Conservation (phyloP, 768 basidiomycete genomes). For the Galerina marginata region DNA sequence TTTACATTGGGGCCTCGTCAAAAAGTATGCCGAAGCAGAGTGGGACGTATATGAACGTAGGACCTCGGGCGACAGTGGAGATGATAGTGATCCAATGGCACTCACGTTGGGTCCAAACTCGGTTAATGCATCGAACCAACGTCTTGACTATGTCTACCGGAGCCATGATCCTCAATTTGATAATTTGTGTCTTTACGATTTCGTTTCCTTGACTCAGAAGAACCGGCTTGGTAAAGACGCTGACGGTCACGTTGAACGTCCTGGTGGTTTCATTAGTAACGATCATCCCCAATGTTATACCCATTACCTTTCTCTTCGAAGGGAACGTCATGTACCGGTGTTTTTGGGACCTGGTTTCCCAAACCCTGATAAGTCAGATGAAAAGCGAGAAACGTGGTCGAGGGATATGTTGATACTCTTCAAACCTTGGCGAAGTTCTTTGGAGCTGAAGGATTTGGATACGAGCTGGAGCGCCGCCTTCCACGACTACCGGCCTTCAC, state of each 20-base stretch:
- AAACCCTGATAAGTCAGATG: background rate
- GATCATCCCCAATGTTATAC: background rate
- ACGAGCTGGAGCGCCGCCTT: background rate
- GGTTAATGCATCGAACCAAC: background rate
- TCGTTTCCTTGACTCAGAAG: background rate
- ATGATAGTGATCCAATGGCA: background rate
- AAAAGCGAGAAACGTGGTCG: background rate
- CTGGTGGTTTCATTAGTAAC: background rate
- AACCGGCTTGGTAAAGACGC: background rate
- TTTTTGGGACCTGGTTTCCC: background rate
- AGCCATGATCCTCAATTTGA: background rate
- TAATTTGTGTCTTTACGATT: slow-evolving; percentile 13
- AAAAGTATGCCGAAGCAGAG: background rate
- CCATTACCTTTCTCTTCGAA: background rate
- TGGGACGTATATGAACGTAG: background rate
- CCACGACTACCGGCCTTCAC: background rate
- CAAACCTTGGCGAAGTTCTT: slow-evolving; percentile 1
- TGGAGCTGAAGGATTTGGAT: background rate
- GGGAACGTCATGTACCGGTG: background rate
- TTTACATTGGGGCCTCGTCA: background rate
- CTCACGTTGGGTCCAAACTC: background rate
- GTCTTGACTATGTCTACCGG: background rate
- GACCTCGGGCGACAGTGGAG: background rate
- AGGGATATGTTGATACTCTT: slow-evolving; percentile 6
- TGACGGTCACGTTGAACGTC: background rate